Conservation (phyloP, 345 rosid genomes). For the Brassica rapa region DNA sequence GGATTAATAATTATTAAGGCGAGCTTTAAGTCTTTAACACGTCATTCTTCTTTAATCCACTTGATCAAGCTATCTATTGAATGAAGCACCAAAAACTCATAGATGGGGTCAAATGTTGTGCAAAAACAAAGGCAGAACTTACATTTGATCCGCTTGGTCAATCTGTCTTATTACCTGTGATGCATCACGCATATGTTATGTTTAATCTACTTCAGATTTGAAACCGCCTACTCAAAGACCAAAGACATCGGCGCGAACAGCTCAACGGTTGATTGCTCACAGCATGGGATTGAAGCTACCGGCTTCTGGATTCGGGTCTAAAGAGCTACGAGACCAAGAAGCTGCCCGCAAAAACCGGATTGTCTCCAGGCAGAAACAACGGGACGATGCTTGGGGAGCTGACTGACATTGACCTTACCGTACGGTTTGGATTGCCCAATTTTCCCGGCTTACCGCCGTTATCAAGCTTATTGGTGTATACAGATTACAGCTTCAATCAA, state of each 20-base stretch:
- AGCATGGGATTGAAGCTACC: constrained; percentile 87
- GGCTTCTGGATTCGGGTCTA: constrained; percentile 54
- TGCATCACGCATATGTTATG: not conserved
- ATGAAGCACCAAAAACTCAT: not conserved
- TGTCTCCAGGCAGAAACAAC: constrained; percentile 69
- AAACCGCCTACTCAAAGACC: constrained; percentile 90
- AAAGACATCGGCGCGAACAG: constrained; percentile 84
- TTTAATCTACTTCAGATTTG: constrained; percentile 51
- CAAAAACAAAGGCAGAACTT: too few species aligned
- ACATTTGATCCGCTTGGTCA: constrained; percentile 2
- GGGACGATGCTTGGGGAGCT: constrained; percentile 87
- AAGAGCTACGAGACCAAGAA: constrained; percentile 72
- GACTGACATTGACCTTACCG: constrained; percentile 41
- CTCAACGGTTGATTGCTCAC: constrained; percentile 85
- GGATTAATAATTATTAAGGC: not conserved
- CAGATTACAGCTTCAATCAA: not conserved
- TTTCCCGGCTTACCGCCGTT: constrained; percentile 20
- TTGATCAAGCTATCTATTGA: not conserved
- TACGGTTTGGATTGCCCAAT: not conserved
- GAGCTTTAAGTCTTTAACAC: not conserved
- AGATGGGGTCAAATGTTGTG: too few species aligned
- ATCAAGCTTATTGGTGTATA: constrained; percentile 15
- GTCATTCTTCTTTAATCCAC: not conserved
- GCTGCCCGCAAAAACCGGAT: constrained; percentile 82
- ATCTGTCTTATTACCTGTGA: not conserved